Base-by-base conservation (phyloP, 345 rosid genomes). In the Eutrema yunnanense region DNA sequence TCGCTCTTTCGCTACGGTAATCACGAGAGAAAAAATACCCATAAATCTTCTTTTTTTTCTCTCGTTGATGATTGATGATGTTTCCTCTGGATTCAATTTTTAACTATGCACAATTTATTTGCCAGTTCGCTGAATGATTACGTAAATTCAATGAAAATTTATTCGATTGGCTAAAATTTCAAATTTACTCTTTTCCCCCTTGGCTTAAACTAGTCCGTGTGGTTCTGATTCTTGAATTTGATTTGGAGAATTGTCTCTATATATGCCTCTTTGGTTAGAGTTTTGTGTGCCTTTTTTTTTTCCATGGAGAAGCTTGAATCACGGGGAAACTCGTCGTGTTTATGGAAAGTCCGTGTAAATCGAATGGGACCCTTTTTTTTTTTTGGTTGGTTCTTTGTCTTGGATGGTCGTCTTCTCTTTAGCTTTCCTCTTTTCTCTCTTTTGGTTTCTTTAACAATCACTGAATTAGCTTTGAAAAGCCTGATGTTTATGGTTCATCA, bases 291-390 rank as follows among this genome's bases (percentile, higher is more conserved):
- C 10, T 34, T 50, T 16, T 30, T 16, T 14, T 7, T 49, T 41
- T 4, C 14, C 10, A 36, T 69, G 79, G 79, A 46, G 47, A 69
- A 69, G 74, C 79, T 54, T 54, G 10, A 76, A 62, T 76, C 74
- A 69, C 76, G 80, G 76, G 55, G 65, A 56, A 62, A 63, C 32
- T 55, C 8, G 19, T 71, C 41, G 5, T 64, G 67, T 76, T 76
- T 22, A 57, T 76, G 80, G 80, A 57, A 71, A 76, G 42, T 30
- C 76, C 80, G 80, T 76, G 53, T 63, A 41, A 57, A 19, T 76
- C 76, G 80, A 69, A 69, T 36, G 46, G 58, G 56, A 37, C 79
- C 34, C 26, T 68, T 43, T 12, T 19, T 46, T 41, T 27, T 12
- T 13, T 43, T 8, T 9, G 9, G 16, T 16, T 13, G 12, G 14